Base-by-base conservation (phyloP, 441 rosid species). In the Gossypium schwendimanii region DNA sequence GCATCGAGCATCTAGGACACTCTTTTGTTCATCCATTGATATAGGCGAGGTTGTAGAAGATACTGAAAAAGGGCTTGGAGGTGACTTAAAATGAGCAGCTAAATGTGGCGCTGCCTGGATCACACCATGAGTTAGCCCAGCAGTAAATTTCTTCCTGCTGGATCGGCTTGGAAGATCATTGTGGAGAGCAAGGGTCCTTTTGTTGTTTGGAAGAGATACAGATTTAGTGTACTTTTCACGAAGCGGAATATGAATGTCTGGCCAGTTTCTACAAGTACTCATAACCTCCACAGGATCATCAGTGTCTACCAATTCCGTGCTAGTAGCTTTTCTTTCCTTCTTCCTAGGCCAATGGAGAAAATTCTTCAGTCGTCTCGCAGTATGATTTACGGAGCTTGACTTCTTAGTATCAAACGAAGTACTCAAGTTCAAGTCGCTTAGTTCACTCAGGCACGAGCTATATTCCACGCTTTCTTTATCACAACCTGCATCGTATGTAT, bases 131-230 rank as follows among this genome's bases (percentile, higher is more conserved):
- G 78, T 89, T 44, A 93, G 73, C 63, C 89, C 91, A 26, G 80
- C 76, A 0, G 95, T 81, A 58, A 87, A 91, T 77, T 81, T 95
- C 84, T 78, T 77, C 71, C 89, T 84, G 50, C 90, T 81, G 2
- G 81, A 80, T 73, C 88, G 93, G 83, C 98, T 91, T 39, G 99
- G 97, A 71, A 93, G 87, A 61, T 86, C 85, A 2, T 72, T 84
- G 33, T 84, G 79, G 33, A 78, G 57, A 66, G 90, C 81, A 66
- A 82, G 71, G 7, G 78, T 63, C 74, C 84, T 82, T 74, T 74
- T 81, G 81, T 76, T 81, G 73, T 70, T 63, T 2, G 88, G 81
- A 62, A 80, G 80, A 6, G 91, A 82, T 4, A 77, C 3, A 31
- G 84, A 62, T 26, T 89, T 81, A 0, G 86, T 78, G 67, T 88